Conservation (phyloP, 805 yeast species). For the Kluyveromyces siamensis region DNA sequence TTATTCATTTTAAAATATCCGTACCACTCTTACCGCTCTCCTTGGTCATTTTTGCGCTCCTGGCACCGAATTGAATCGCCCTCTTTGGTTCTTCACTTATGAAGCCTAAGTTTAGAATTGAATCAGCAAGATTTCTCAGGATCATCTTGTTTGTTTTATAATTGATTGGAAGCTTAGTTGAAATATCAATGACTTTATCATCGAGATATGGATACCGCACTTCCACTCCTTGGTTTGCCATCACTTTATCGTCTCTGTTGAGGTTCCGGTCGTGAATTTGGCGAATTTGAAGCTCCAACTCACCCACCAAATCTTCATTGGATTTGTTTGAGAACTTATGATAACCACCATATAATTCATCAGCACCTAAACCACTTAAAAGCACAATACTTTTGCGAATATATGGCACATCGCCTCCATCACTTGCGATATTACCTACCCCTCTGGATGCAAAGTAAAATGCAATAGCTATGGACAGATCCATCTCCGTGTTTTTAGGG, state of each 20-base stretch:
- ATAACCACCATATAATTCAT: slow-evolving; percentile 93
- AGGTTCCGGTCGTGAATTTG: slow-evolving; percentile 72
- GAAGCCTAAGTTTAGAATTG: slow-evolving; percentile 36
- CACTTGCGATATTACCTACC: slow-evolving; percentile 25
- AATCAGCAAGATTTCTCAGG: slow-evolving; percentile 52
- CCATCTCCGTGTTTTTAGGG: slow-evolving; percentile 91
- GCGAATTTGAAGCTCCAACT: slow-evolving; percentile 60
- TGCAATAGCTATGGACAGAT: slow-evolving; percentile 88
- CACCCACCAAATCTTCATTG: slow-evolving; percentile 40
- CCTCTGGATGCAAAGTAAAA: slow-evolving; percentile 84
- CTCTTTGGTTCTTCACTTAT: slow-evolving; percentile 75
- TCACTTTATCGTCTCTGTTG: slow-evolving; percentile 87
- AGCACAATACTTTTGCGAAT: slow-evolving; percentile 56
- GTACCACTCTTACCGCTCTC: slow-evolving; percentile 73
- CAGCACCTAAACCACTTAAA: slow-evolving; percentile 93
- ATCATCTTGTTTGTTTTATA: slow-evolving; percentile 44
- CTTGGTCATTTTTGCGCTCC: slow-evolving; percentile 86
- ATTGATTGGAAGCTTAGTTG: slow-evolving; percentile 42
- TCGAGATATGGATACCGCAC: slow-evolving; percentile 82
- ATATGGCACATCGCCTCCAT: slow-evolving; percentile 27
- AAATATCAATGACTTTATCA: slow-evolving; percentile 43
- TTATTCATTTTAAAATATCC: slow-evolving; percentile 31
- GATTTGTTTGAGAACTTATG: slow-evolving; percentile 58
- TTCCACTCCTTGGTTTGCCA: slow-evolving; percentile 81
- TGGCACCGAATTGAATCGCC: slow-evolving; percentile 95